Conservation (phyloP, 352 stramenopile species). For the Peronospora farinosa region DNA sequence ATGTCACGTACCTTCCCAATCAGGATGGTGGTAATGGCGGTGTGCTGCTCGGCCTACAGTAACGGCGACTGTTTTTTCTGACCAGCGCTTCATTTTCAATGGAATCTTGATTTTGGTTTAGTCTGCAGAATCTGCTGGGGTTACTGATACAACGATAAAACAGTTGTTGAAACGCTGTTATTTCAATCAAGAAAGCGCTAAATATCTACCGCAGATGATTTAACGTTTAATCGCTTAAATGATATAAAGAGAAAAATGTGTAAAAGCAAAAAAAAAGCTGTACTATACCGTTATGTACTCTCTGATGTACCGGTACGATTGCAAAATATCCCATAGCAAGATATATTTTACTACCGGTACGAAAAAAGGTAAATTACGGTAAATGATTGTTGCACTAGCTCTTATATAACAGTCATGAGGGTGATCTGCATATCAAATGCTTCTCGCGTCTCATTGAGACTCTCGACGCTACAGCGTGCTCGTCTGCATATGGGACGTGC, state of each 20-base stretch:
- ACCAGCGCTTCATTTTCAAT: conserved; percentile 4
- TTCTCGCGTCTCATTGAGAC: conserved; percentile 1
- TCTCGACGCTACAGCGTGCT: conserved; percentile 13
- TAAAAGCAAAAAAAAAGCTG: too few species aligned
- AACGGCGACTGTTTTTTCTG: conserved; percentile 12
- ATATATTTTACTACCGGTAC: too few species aligned
- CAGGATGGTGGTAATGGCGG: conserved; percentile 79
- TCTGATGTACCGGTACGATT: too few species aligned
- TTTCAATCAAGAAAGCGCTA: too few species aligned
- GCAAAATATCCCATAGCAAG: too few species aligned
- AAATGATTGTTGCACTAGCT: too few species aligned
- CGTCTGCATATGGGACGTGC: conserved; percentile 45
- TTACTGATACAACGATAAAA: background rate
- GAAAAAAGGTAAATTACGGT: too few species aligned
- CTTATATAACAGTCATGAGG: conserved; percentile 5
- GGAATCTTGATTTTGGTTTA: conserved; percentile 14
- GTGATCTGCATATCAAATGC: background rate
- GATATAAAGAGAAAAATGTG: too few species aligned
- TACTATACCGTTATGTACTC: too few species aligned
- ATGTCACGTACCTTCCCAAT: conserved; percentile 98
- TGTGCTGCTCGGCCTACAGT: conserved; percentile 81
- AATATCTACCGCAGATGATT: too few species aligned
- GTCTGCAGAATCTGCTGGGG: conserved; percentile 13
- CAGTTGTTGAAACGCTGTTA: too few species aligned
- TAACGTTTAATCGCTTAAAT: too few species aligned